phyloP scores from a whole-genome alignment of 2,329 filamentous ascomycete genomes.

The Nemania sp. region DNA sequence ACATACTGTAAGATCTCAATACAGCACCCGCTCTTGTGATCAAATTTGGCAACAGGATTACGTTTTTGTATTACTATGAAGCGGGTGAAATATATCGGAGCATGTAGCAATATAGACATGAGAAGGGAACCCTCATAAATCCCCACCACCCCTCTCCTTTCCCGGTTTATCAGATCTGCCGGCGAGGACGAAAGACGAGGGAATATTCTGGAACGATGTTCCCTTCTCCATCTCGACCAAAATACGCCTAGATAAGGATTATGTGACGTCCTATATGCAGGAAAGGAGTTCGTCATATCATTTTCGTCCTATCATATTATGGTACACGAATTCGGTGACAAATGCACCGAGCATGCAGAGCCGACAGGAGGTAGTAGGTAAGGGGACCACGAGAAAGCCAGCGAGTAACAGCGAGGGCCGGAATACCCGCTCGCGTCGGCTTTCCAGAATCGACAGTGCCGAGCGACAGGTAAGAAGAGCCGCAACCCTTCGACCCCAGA shows the following conservation, averaged over 20 bases:
- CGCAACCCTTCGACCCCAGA: constrained; percentile 45
- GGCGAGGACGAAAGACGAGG: not conserved
- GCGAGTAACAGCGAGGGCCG: not conserved
- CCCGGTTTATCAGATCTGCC: not conserved
- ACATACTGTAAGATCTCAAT: not conserved
- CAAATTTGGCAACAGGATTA: not conserved
- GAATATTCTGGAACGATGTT: constrained; percentile 20
- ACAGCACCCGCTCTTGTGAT: not conserved
- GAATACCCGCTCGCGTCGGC: not conserved
- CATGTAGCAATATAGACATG: constrained; percentile 17
- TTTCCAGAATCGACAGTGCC: constrained; percentile 8
- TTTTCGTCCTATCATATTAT: constrained; percentile 9
- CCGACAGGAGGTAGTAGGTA: not conserved
- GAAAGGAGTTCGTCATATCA: constrained; percentile 12
- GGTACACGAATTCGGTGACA: not conserved
- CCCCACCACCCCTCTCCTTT: not conserved
- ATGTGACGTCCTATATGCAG: constrained; percentile 10
- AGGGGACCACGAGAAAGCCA: constrained; percentile 1
- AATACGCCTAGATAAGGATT: not conserved
- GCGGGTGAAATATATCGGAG: not conserved
- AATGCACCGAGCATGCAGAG: constrained; percentile 19
- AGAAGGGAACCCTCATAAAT: not conserved
- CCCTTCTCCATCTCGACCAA: constrained; percentile 1
- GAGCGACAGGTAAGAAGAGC: constrained; percentile 36
- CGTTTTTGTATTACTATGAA: constrained; percentile 3